phyloP scores from a whole-genome alignment of 169 alveolate genomes.

The Theileria annulata region DNA sequence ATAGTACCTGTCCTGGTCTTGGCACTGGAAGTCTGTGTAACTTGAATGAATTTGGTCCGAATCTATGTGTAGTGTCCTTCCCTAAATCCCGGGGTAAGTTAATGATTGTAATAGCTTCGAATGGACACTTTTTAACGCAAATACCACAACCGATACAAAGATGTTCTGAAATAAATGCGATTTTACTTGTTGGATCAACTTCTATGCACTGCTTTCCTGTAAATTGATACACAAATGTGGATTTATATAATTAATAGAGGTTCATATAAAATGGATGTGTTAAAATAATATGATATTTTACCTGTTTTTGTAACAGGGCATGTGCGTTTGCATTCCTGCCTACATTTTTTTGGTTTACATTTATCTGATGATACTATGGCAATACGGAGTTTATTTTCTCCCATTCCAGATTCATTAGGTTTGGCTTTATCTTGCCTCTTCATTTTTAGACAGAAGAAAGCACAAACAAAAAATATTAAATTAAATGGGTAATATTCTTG shows the following conservation, averaged over 20 bases:
- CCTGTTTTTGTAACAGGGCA: constrained; percentile 77
- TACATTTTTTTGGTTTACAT: constrained; percentile 98
- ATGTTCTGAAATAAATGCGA: constrained; percentile 95
- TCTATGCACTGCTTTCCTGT: constrained; percentile 97
- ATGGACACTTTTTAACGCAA: constrained; percentile 99
- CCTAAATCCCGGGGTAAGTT: constrained; percentile 97
- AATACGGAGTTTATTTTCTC: constrained; percentile 92
- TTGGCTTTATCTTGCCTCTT: constrained; percentile 67
- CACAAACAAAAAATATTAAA: constrained; percentile 8
- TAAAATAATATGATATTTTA: neutral
- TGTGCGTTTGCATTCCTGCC: constrained; percentile 92
- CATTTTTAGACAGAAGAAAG: constrained; percentile 34
- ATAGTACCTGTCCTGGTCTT: constrained; percentile 94
- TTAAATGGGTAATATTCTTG: neutral
- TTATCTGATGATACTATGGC: constrained; percentile 97
- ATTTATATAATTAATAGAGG: neutral
- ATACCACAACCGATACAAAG: constrained; percentile 99
- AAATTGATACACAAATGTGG: neutral
- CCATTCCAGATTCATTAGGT: constrained; percentile 69
- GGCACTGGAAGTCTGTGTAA: constrained; percentile 99
- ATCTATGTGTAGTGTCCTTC: constrained; percentile 89
- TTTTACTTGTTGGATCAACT: constrained; percentile 91
- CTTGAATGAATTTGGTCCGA: constrained; percentile 98
- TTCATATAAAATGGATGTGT: neutral
- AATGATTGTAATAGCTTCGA: constrained; percentile 96